These are phyloP conservation scores for Parasarocladium wereldwijsianum DNA, from an alignment of 2,329 filamentous ascomycete species.

Conservation along the genomic window DNA sequence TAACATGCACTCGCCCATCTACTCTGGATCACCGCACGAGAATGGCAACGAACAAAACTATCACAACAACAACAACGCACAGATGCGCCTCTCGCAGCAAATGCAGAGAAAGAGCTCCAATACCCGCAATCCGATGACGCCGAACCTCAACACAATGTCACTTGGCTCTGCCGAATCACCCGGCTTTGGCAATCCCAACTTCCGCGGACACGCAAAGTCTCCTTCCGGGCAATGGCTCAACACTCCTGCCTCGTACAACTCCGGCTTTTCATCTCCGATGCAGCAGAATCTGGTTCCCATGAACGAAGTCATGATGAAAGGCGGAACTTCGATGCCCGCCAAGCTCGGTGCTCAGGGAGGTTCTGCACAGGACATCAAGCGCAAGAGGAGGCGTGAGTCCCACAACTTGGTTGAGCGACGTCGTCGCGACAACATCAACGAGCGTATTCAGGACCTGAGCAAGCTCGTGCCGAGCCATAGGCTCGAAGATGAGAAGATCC, in stretches of 20 bases:
- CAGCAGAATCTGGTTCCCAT: constrained; percentile 56
- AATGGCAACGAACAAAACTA: constrained; percentile 39
- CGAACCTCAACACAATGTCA: constrained; percentile 58
- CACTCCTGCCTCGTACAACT: constrained; percentile 79
- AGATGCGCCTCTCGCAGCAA: constrained; percentile 39
- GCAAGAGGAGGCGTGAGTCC: constrained; percentile 78
- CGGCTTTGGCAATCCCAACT: constrained; percentile 63
- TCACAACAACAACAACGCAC: constrained; percentile 45
- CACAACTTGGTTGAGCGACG: constrained; percentile 94
- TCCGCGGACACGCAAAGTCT: constrained; percentile 68
- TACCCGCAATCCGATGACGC: constrained; percentile 67
- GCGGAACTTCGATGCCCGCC: constrained; percentile 75
- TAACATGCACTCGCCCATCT: constrained; percentile 28
- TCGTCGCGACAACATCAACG: constrained; percentile 94
- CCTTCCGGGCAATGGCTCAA: constrained; percentile 83
- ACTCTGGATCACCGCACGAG: constrained; percentile 22
- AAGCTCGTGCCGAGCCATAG: constrained; percentile 84
- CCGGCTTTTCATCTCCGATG: constrained; percentile 74
- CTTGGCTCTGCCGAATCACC: constrained; percentile 53
- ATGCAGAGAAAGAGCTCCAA: constrained; percentile 63
- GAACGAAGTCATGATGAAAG: constrained; percentile 77
- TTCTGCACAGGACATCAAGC: constrained; percentile 85
- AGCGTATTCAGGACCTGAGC: constrained; percentile 92
- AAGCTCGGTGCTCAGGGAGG: constrained; percentile 51
- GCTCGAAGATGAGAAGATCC: constrained; percentile 91